Evolutionary conservation across 805 yeast species (phyloP).

Genomic region (Teunomyces tritomae): DNA sequence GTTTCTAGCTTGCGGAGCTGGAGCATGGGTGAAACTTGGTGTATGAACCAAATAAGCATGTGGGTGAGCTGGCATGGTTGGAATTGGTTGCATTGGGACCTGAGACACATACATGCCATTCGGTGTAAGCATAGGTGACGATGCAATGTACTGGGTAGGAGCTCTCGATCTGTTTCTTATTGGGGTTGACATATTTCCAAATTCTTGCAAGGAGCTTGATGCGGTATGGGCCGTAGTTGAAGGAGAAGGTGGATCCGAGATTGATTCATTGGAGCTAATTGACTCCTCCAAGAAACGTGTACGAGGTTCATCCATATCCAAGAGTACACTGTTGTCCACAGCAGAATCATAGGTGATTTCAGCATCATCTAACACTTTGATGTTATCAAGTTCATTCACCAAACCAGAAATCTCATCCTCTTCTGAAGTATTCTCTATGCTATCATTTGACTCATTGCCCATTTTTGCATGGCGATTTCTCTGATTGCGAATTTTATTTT

Average conservation of each 20-base stretch:
- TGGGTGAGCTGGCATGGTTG: neutral
- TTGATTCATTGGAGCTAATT: constrained; percentile 1
- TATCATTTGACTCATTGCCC: neutral
- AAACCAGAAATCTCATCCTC: neutral
- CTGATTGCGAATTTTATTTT: neutral
- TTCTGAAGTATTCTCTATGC: neutral
- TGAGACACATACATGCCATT: neutral
- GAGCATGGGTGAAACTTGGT: neutral
- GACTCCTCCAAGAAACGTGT: constrained; percentile 1
- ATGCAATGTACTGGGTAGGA: neutral
- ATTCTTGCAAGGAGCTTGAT: neutral
- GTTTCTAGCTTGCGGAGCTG: neutral
- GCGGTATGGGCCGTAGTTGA: constrained; percentile 5
- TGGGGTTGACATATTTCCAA: neutral
- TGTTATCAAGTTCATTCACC: neutral
- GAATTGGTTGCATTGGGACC: neutral
- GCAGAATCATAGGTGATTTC: neutral
- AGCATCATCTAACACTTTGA: neutral
- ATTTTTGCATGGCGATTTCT: neutral
- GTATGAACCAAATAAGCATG: constrained; percentile 3
- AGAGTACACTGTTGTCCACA: neutral
- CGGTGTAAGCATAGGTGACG: constrained; percentile 4
- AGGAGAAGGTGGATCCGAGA: constrained; percentile 7
- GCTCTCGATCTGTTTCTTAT: neutral
- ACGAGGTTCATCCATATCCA: neutral